Evolutionary conservation across 306 rosid species (phyloP).

Genomic region (Cucumis hystrix): DNA sequence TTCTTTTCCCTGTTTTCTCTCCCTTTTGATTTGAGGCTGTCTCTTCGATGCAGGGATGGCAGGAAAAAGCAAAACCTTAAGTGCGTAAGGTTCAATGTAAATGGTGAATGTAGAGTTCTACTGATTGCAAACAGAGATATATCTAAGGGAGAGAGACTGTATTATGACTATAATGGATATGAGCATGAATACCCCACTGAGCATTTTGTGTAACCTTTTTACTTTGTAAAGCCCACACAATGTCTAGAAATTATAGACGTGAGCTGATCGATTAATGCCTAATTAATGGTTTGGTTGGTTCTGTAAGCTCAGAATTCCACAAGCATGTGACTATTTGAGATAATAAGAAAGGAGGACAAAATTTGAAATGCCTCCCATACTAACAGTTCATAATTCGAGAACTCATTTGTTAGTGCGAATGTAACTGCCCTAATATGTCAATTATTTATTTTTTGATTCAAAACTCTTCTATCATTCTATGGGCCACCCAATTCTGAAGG

Average conservation of each 20-base stretch:
- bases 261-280: slow-evolving; percentile 1
- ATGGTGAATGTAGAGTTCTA: slow-evolving; percentile 70
- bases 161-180: slow-evolving; percentile 80
- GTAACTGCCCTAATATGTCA: background rate
- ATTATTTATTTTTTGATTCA: background rate
- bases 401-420: background rate
- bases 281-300: background rate
- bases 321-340: background rate
- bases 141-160: slow-evolving; percentile 79
- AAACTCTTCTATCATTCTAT: background rate
- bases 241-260: background rate
- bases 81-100: slow-evolving; percentile 65
- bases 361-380: background rate
- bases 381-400: background rate
- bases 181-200: slow-evolving; percentile 92
- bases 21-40: background rate
- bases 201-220: slow-evolving; percentile 45
- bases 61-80: slow-evolving; percentile 83
- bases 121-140: slow-evolving; percentile 80
- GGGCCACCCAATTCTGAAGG: background rate
- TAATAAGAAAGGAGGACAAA: background rate
- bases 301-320: background rate
- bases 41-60: slow-evolving; percentile 54
- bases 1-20: background rate
- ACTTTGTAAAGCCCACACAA: slow-evolving; percentile 33